These are phyloP conservation scores for Serpula lacrymans DNA, from an alignment of 768 basidiomycete species.

Conservation along the genomic window DNA sequence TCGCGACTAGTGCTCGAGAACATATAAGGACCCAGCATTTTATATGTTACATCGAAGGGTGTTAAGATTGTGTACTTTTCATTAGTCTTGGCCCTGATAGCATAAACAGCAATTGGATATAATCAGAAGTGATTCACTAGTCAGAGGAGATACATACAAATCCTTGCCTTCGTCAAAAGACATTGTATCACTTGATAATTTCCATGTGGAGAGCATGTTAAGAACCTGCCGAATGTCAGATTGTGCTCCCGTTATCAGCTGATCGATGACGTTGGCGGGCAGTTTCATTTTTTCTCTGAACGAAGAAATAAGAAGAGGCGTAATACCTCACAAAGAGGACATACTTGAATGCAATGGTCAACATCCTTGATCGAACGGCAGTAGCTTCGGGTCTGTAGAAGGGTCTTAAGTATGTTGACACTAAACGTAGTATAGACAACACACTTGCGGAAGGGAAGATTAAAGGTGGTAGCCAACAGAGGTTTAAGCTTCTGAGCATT, in stretches of 20 bases:
- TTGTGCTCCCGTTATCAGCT: conserved; percentile 83
- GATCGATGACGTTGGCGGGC: conserved; percentile 88
- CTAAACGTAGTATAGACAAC: conserved; percentile 10
- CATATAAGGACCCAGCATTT: conserved; percentile 86
- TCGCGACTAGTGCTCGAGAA: conserved; percentile 81
- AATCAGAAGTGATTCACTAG: not conserved
- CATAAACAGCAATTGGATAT: not conserved
- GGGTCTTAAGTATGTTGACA: not conserved
- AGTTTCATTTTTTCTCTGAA: conserved; percentile 88
- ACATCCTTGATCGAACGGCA: conserved; percentile 79
- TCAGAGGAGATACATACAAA: conserved; percentile 54
- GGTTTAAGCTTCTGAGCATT: conserved; percentile 91
- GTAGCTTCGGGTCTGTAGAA: conserved; percentile 65
- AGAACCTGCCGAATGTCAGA: conserved; percentile 97
- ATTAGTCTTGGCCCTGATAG: conserved; percentile 73
- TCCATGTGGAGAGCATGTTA: conserved; percentile 99
- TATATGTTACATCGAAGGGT: conserved; percentile 89
- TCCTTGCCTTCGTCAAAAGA: conserved; percentile 88
- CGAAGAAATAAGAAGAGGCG: not conserved
- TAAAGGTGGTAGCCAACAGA: conserved; percentile 65
- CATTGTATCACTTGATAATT: conserved; percentile 76
- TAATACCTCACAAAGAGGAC: conserved; percentile 21
- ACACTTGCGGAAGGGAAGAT: conserved; percentile 75
- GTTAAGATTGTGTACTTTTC: conserved; percentile 90
- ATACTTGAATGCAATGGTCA: conserved; percentile 90